These are phyloP conservation scores for Fusarium chlamydosporum DNA, from an alignment of 2,329 filamentous ascomycete species.

Conservation along the genomic window DNA sequence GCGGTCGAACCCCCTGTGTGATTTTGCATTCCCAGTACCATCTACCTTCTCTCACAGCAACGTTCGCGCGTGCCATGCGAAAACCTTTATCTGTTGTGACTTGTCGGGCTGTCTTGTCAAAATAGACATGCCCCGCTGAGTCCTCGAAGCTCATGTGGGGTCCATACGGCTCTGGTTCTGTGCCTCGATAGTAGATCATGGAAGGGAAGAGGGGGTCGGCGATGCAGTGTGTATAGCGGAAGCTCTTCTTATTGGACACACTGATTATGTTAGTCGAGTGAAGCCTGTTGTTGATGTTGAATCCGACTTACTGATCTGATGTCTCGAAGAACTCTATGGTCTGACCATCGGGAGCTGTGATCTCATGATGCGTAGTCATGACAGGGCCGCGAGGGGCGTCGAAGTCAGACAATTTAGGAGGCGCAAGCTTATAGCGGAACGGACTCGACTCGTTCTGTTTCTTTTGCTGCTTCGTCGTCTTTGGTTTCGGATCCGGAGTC, in stretches of 20 bases:
- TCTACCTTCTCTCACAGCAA: slow-evolving; percentile 88
- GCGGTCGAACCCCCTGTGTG: slow-evolving; percentile 75
- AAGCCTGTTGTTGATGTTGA: neutral
- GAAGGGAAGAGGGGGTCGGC: slow-evolving; percentile 90
- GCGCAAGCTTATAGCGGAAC: slow-evolving; percentile 74
- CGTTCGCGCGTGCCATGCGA: slow-evolving; percentile 90
- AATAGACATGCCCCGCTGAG: slow-evolving; percentile 85
- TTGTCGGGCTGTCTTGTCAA: slow-evolving; percentile 80
- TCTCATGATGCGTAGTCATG: slow-evolving; percentile 69
- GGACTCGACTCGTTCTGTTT: slow-evolving; percentile 64
- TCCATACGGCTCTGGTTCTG: slow-evolving; percentile 85
- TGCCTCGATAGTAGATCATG: slow-evolving; percentile 89
- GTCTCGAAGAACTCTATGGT: slow-evolving; percentile 73
- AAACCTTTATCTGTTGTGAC: slow-evolving; percentile 94
- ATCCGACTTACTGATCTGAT: slow-evolving; percentile 70
- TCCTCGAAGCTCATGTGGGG: slow-evolving; percentile 94
- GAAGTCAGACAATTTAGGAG: slow-evolving; percentile 73
- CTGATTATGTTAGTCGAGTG: slow-evolving; percentile 52
- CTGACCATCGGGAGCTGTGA: slow-evolving; percentile 64
- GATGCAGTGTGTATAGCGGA: slow-evolving; percentile 91
- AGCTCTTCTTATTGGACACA: slow-evolving; percentile 77
- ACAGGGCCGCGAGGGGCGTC: slow-evolving; percentile 70
- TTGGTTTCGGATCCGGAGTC: slow-evolving; percentile 69
- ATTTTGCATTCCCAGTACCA: slow-evolving; percentile 97
- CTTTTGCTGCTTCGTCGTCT: slow-evolving; percentile 52